These are phyloP conservation scores for Didymella exigua DNA, from an alignment of 2,329 filamentous ascomycete species.

Conservation along the genomic window DNA sequence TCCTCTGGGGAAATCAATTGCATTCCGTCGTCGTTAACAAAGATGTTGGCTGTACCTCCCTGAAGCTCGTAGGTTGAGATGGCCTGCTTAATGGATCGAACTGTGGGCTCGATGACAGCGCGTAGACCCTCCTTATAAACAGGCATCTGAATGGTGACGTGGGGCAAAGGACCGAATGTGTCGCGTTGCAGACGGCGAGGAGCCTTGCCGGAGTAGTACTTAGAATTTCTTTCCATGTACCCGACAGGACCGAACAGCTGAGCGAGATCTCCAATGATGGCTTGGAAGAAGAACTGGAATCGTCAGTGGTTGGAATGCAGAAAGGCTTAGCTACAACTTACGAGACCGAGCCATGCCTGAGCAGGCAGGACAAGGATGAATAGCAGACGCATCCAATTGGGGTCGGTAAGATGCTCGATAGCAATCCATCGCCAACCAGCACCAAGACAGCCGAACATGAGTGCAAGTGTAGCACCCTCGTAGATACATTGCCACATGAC, in stretches of 20 bases:
- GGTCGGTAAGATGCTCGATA: conserved; percentile 61
- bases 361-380: conserved; percentile 60
- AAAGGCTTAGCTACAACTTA: conserved; percentile 29
- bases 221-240: conserved; percentile 76
- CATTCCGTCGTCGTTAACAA: conserved; percentile 72
- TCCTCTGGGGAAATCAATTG: conserved; percentile 60
- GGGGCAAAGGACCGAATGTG: conserved; percentile 64
- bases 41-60: conserved; percentile 71
- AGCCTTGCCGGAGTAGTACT: conserved; percentile 74
- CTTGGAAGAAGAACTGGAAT: conserved; percentile 41
- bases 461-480: conserved; percentile 58
- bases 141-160: conserved; percentile 78
- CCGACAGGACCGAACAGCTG: conserved; percentile 76
- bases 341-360: conserved; percentile 64
- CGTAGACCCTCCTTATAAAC: conserved; percentile 84
- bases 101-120: conserved; percentile 76
- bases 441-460: conserved; percentile 61
- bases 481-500: conserved; percentile 62
- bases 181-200: conserved; percentile 59
- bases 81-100: conserved; percentile 75
- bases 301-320: background rate
- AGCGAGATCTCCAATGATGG: conserved; percentile 30
- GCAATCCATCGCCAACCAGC: conserved; percentile 62
- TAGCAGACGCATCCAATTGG: conserved; percentile 59
- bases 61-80: conserved; percentile 59